Evolutionary conservation across 2,329 filamentous ascomycete genomes (phyloP).

Genomic region (Cercospora zeina): DNA sequence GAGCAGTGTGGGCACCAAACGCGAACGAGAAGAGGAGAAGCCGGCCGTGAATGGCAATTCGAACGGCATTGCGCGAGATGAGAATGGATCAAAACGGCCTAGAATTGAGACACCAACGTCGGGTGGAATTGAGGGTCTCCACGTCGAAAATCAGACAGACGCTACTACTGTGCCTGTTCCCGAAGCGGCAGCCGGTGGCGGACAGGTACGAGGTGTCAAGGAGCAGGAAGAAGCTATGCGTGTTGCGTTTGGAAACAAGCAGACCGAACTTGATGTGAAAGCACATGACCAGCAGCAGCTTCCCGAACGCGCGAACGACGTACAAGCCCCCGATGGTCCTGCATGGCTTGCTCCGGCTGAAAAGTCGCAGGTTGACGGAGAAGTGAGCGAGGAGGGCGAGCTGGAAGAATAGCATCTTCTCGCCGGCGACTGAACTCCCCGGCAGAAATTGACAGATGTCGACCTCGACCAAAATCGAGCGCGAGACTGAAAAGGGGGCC

Average conservation of each 20-base stretch:
- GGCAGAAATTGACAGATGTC: neutral
- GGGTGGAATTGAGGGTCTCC: conserved; percentile 9
- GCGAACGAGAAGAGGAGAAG: conserved; percentile 34
- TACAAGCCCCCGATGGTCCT: conserved; percentile 12
- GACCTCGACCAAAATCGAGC: neutral
- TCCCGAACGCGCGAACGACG: conserved; percentile 8
- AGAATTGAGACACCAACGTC: conserved; percentile 18
- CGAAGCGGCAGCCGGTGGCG: conserved; percentile 16
- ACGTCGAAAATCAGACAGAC: conserved; percentile 7
- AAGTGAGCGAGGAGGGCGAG: conserved; percentile 51
- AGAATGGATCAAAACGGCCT: conserved; percentile 30
- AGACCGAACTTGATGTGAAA: conserved; percentile 31
- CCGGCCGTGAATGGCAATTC: conserved; percentile 30
- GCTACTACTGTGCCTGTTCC: conserved; percentile 18
- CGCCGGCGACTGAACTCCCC: neutral
- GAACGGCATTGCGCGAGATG: conserved; percentile 30
- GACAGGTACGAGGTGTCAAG: conserved; percentile 21
- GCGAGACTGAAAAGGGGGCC: neutral
- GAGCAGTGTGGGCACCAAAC: conserved; percentile 37
- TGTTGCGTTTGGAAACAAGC: conserved; percentile 34
- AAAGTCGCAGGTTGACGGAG: conserved; percentile 31
- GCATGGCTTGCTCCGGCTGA: conserved; percentile 11
- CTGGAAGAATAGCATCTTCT: conserved; percentile 45
- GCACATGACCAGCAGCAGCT: conserved; percentile 11
- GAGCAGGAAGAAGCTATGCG: conserved; percentile 34